These are phyloP conservation scores for Trichaptum fuscoviolaceum DNA, from an alignment of 768 basidiomycete species.

Conservation along the genomic window DNA sequence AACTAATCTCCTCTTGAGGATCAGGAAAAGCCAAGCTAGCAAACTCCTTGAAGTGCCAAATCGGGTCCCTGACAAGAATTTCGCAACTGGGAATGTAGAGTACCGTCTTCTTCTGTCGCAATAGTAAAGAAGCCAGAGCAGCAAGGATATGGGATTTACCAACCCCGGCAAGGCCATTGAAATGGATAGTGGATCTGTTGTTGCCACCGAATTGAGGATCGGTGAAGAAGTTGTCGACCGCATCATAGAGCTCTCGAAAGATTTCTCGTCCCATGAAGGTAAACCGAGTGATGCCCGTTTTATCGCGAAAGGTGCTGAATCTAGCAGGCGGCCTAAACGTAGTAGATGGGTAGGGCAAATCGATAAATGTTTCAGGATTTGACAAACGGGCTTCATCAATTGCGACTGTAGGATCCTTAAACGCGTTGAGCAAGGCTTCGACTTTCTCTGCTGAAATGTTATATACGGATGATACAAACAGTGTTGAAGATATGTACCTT, in stretches of 20 bases:
- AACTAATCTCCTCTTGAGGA: not conserved
- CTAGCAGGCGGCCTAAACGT: not conserved
- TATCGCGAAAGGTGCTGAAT: not conserved
- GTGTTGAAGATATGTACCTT: no score
- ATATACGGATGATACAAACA: no score
- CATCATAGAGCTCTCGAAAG: not conserved
- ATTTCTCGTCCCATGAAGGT: not conserved
- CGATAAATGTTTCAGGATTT: not conserved
- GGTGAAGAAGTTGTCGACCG: not conserved
- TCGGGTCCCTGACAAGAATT: not conserved
- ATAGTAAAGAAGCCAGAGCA: not conserved
- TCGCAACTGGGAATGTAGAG: not conserved
- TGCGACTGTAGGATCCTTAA: not conserved
- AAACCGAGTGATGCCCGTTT: not conserved
- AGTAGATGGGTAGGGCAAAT: not conserved
- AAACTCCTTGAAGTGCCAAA: not conserved
- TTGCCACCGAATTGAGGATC: not conserved
- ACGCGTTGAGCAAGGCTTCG: not conserved
- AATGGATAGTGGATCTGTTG: not conserved
- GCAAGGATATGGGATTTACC: not conserved
- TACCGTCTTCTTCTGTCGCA: not conserved
- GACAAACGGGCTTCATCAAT: not conserved
- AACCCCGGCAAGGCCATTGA: not conserved
- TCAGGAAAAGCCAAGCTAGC: not conserved
- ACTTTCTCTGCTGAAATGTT: not conserved